Base-by-base conservation (phyloP, 495 filamentous ascomycete genomes). In the Penicillium tannophilum region DNA sequence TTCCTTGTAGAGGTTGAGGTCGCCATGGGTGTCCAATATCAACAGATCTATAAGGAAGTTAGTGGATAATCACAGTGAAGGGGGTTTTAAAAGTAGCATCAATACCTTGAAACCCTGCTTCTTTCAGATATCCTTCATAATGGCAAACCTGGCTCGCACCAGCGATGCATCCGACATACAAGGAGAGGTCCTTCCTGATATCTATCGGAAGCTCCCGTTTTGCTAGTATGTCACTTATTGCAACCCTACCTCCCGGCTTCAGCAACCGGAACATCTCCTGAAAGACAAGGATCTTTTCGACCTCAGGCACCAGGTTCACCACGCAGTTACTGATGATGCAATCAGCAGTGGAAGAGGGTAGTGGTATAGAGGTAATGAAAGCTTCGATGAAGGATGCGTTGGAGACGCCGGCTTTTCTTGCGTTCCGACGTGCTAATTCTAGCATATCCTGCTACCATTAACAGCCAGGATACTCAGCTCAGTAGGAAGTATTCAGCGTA, bases 291-390 rank as follows among this genome's bases (percentile, higher is more conserved):
- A 61, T 77, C 69, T 88, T 90, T 23, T 89, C 83, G 0, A 50
- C 54, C 17, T 70, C 66, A 1, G 85, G 84, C 0, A 90, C 83
- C 0, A 90, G 82, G 66, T 89, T 90, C 57, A 89, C 73, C 47
- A 87, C 84, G 64, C 84, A 86, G 66, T 87, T 88, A 62, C 78
- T 81, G 57, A 87, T 86, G 55, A 89, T 79, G 64, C 82, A 85
- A 65, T 88, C 77, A 23, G 78, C 82, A 14, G 54, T 77, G 14
- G 44, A 63, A 8, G 63, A 48, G 16, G 75, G 64, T 6, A 88
- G 68, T 2, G 77, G 62, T 11, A 87, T 79, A 5, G 72, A 63
- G 16, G 78, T 87, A 64, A 90, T 87, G 31, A 64, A 60, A 4
- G 77, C 73, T 50, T 85, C 69, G 57, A 86, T 60, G 60, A 89